Evolutionary conservation across 129 eudicot genomes (phyloP), one percentile per base, ranked within the genome.

Genomic region (Smallanthus sonchifolius): DNA sequence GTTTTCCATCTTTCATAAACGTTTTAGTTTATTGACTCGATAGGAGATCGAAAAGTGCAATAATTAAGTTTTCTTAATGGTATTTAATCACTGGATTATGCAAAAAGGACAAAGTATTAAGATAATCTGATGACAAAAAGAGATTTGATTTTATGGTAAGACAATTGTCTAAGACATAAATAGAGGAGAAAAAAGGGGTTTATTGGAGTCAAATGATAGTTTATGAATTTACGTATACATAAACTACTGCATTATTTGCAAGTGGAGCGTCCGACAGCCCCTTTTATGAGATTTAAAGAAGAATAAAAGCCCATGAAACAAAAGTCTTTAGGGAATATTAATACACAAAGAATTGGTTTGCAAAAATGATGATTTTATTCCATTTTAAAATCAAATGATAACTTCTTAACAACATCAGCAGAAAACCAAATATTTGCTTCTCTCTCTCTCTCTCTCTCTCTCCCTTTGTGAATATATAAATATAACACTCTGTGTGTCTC

Each of bases 291-390:
- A 73, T 64, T 65, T 52, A 40, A 40, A 72, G 69, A 72, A 64
- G 82, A 79, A 79, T 79, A 79, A 72, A 79, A 65, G 51, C 69
- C 67, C 60, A 78, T 36, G 48, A 70, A 59, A 79, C 68, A 72
- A 51, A 72, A 77, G 81, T 77, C 81, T 77, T 71, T 73, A 70
- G 6, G 43, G 36, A 45, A 70, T 78, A 70, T 61, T 43, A 15
- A 77, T 69, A 39, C 14, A 69, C 51, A 16, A 57, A 52, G 60
- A 72, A 64, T 64, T 72, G 24, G 68, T 52, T 65, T 40, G 37
- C 10, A 34, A 79, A 72, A 65, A 47, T 79, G 67, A 79, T 79
- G 78, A 59, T 74, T 87, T 81, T 74, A 82, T 80, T 87, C 86
- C 87, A 55, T 79, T 8, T 81, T 72, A 56, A 68, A 79, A 74